Percentiles rank a stretch among this genome's conserved stretches.
Evolutionary conservation across 176 grass and related monocot species (phyloP).

Genomic region (Oryza rufipogon): DNA sequence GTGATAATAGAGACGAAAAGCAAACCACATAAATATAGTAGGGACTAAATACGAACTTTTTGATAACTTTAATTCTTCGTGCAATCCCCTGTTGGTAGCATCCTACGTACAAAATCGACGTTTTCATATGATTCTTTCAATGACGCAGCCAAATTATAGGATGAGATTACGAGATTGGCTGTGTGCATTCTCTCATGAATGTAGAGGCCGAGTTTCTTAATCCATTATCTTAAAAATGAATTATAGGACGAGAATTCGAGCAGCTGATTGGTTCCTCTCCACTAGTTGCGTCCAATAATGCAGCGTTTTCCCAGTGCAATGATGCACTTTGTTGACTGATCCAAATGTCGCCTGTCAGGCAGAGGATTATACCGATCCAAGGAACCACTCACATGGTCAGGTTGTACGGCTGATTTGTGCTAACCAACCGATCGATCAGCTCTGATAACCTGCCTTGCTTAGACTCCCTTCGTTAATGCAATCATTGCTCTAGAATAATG

Average conservation of each 20-base stretch:
- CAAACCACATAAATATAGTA: not conserved
- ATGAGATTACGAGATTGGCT: no score
- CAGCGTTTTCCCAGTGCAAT: conserved; percentile 14
- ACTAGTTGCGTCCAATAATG: not conserved
- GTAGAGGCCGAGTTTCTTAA: no score
- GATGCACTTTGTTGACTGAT: not conserved
- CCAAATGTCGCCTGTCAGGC: no score
- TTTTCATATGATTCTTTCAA: not conserved
- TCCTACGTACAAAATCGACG: not conserved
- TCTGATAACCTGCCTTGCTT: no score
- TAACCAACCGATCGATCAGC: no score
- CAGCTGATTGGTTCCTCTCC: not conserved
- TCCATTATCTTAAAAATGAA: no score
- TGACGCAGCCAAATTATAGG: not conserved
- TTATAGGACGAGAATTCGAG: not conserved
- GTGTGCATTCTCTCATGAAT: no score
- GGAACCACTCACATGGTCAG: not conserved
- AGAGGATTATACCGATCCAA: not conserved
- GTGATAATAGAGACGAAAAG: not conserved
- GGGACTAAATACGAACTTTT: not conserved
- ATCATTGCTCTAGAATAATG: no score
- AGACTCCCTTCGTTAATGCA: no score
- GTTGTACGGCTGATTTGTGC: not conserved
- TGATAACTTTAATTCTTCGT: no score
- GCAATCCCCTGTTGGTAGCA: not conserved